Percentiles rank a stretch among this genome's conserved stretches.
Conservation (phyloP, 306 rosid genomes). For the Morella rubra region DNA sequence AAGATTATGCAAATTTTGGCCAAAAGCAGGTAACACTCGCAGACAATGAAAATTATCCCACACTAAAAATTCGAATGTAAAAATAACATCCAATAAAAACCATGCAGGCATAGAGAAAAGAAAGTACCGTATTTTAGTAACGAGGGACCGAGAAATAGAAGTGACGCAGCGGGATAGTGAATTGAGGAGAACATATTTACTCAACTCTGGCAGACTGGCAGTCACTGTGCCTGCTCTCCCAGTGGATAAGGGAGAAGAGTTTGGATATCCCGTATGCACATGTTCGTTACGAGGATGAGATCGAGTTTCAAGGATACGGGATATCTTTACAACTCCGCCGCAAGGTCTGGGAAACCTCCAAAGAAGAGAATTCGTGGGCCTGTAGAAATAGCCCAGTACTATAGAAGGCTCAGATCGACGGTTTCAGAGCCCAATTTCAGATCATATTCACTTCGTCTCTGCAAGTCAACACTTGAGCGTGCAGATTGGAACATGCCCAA, state of each 20-base stretch:
- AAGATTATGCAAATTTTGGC: neutral
- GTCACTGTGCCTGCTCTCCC: neutral
- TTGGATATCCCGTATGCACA: neutral
- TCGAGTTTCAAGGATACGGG: too few species aligned
- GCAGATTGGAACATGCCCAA: too few species aligned
- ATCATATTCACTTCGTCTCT: too few species aligned
- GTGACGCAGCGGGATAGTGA: slow-evolving; percentile 29
- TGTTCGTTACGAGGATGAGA: too few species aligned
- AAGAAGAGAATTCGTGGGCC: too few species aligned
- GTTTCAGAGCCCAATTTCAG: too few species aligned
- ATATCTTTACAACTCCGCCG: too few species aligned
- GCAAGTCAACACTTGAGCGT: too few species aligned
- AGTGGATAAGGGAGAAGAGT: neutral
- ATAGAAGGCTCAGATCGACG: too few species aligned
- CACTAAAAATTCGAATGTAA: neutral
- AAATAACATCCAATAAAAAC: neutral
- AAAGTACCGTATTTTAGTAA: slow-evolving; percentile 35
- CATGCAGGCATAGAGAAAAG: neutral
- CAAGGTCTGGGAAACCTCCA: too few species aligned
- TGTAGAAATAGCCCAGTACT: too few species aligned
- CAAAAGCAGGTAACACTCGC: neutral
- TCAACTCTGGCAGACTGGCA: neutral
- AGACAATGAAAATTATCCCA: neutral
- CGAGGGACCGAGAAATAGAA: slow-evolving; percentile 25
- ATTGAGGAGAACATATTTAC: slow-evolving; percentile 35